phyloP scores from a whole-genome alignment of 2,329 filamentous ascomycete genomes.

The Paraphoma sp. region DNA sequence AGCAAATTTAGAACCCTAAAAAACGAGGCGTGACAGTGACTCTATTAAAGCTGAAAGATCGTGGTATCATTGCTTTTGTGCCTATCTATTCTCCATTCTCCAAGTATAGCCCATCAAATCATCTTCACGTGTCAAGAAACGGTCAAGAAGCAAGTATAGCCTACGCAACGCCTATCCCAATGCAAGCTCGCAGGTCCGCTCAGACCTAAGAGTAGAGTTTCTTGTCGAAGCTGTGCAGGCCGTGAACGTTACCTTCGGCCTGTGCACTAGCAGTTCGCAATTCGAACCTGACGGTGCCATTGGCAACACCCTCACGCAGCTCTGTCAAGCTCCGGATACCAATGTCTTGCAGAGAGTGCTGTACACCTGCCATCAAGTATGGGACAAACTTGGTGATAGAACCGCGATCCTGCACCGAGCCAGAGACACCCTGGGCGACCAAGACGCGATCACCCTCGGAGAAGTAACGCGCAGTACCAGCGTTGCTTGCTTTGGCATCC shows the following conservation, averaged over 20 bases:
- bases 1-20: too few relatives aligned
- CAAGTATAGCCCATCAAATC: conserved; percentile 32
- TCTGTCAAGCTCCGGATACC: conserved; percentile 80
- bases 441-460: conserved; percentile 94
- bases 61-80: conserved; percentile 48
- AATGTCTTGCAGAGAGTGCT: conserved; percentile 97
- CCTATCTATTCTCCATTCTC: conserved; percentile 31
- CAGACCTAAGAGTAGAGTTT: conserved; percentile 85
- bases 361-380: conserved; percentile 92
- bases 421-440: conserved; percentile 95
- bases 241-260: conserved; percentile 94
- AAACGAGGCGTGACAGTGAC: not conserved
- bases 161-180: conserved; percentile 37
- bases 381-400: conserved; percentile 95
- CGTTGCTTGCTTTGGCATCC: conserved; percentile 77
- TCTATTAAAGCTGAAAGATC: conserved; percentile 15
- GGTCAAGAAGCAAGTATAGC: conserved; percentile 14
- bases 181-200: conserved; percentile 27
- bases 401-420: conserved; percentile 79
- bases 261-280: conserved; percentile 92
- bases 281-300: conserved; percentile 87
- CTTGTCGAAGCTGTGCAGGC: conserved; percentile 98
- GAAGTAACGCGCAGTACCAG: conserved; percentile 97
- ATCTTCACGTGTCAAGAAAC: conserved; percentile 26
- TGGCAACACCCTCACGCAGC: conserved; percentile 76